Evolutionary conservation across 108 stramenopile species (phyloP).

Genomic region (Nitzschia sp.): DNA sequence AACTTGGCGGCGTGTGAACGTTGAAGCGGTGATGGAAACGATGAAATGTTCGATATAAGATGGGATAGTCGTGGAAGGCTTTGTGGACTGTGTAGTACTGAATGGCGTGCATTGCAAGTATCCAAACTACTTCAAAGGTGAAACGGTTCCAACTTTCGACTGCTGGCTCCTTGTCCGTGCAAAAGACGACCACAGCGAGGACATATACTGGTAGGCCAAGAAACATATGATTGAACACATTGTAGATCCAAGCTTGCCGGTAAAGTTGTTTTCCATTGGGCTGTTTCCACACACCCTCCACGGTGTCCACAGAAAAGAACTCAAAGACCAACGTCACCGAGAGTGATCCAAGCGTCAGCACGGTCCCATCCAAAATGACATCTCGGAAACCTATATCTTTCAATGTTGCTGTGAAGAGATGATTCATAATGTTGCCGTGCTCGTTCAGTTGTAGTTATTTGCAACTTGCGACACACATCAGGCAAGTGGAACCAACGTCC

Average conservation of each 20-base stretch:
- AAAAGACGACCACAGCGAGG: constrained; percentile 9
- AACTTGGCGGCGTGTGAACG: constrained; percentile 19
- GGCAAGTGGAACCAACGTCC: too few relatives aligned
- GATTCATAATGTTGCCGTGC: too few relatives aligned
- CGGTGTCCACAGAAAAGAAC: constrained; percentile 21
- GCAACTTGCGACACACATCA: too few relatives aligned
- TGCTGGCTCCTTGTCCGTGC: not conserved
- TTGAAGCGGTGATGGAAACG: constrained; percentile 36
- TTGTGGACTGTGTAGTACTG: constrained; percentile 31
- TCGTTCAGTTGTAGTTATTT: too few relatives aligned
- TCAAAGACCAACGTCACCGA: too few relatives aligned
- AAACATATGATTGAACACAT: constrained; percentile 30
- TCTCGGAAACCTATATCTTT: too few relatives aligned
- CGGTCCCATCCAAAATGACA: too few relatives aligned
- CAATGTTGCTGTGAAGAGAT: too few relatives aligned
- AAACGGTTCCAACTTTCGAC: not conserved
- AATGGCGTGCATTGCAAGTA: constrained; percentile 23
- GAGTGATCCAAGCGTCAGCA: too few relatives aligned
- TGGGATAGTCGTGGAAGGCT: constrained; percentile 29
- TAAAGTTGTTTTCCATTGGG: constrained; percentile 29
- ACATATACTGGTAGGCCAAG: constrained; percentile 35
- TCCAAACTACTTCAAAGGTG: not conserved
- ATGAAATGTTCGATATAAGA: constrained; percentile 18
- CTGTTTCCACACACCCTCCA: constrained; percentile 26
- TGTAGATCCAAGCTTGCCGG: constrained; percentile 10